Evolutionary conservation across 352 stramenopile species (phyloP), one percentile per base, ranked within the genome.

Genomic region (Blastocystis sp.): DNA sequence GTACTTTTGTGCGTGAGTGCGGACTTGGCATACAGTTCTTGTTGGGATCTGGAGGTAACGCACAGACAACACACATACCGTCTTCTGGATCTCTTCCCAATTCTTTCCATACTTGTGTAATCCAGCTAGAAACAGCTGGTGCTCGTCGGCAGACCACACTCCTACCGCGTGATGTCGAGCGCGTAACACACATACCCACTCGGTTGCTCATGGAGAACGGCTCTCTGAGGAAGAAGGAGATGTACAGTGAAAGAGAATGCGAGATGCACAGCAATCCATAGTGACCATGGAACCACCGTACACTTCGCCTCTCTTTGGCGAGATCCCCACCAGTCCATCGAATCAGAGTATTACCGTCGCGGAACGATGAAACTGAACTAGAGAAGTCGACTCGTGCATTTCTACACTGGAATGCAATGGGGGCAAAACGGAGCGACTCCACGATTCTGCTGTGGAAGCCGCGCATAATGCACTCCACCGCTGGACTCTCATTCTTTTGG

Each of bases 1-100:
- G 24, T 77, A 77, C 45, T 77, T 77, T 26, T 77, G 66, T 29
- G 66, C 66, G 50, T 77, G 66, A 59, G 66, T 77, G 4, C 66
- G 66, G 37, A 77, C 33, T 41, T 77, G 66, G 45, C 66, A 60
- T 3, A 77, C 24, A 1, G 66, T 77, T 31, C 66, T 12, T 10
- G 66, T 55, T n/a, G 66, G 66, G 29, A 77, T 77, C 66, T 77
- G 45, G 9, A 51, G 13, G 6, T n/a, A 24, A 77, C 16, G 9
- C 4, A 35, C 6, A 9, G 29, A 29, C 3, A 16, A 29, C 21
- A 50, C 12, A 35, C 21, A 13, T 77, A 77, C 66, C 50, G 55
- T 35, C 55, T 77, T 77, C n/a, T 59, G 31, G 21, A 77, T 41
- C 3, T 45, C 66, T 33, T 55, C 29, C 66, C 66, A 77, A 19